These are phyloP conservation scores for Fusarium luffae DNA, from an alignment of 2,329 filamentous ascomycete species.

Conservation along the genomic window DNA sequence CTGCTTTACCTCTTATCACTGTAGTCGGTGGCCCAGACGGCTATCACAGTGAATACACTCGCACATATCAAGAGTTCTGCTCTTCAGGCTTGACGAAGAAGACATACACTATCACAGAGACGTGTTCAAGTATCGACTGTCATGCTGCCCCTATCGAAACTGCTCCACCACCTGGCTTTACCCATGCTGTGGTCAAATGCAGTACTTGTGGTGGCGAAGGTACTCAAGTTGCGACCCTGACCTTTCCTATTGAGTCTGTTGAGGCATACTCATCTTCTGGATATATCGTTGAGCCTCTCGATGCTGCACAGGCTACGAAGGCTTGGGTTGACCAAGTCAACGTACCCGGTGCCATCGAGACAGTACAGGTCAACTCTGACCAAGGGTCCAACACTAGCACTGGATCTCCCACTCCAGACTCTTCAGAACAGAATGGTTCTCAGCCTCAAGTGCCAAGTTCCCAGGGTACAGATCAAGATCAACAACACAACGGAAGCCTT, in stretches of 20 bases:
- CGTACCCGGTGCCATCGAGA: background rate
- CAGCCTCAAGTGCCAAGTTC: background rate
- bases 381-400: too few species aligned
- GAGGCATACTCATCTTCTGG: constrained; percentile 22
- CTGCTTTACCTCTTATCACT: background rate
- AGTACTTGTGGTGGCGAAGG: background rate
- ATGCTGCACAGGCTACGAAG: background rate
- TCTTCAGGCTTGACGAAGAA: background rate
- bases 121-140: constrained; percentile 3
- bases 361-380: background rate
- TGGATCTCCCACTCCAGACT: background rate
- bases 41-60: constrained; percentile 1
- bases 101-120: constrained; percentile 7
- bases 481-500: background rate
- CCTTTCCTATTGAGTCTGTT: constrained; percentile 3
- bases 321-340: background rate
- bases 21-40: background rate
- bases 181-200: constrained; percentile 11
- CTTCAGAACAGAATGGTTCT: background rate
- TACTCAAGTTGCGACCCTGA: constrained; percentile 4
- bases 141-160: constrained; percentile 2
- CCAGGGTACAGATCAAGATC: too few species aligned
- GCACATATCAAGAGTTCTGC: constrained; percentile 11
- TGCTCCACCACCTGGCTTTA: constrained; percentile 13
- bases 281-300: background rate